A percentile compares a stretch with the other conserved stretches of the same genome.
These are phyloP conservation scores for Aspergillus texensis DNA, from an alignment of 2,329 filamentous ascomycete species.

Conservation along the genomic window DNA sequence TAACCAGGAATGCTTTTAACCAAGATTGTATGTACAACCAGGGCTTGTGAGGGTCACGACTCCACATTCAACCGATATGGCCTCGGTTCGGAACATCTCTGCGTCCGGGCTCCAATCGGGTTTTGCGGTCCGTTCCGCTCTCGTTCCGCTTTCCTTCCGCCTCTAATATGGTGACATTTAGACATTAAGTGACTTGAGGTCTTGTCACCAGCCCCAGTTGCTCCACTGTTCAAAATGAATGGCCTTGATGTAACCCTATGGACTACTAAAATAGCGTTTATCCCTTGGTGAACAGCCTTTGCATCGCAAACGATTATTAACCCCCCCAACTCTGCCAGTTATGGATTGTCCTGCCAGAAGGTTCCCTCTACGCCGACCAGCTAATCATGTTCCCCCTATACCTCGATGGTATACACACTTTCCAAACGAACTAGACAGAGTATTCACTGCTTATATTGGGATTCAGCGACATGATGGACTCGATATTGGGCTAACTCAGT, in stretches of 20 bases:
- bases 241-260: background rate
- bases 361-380: slow-evolving; percentile 10
- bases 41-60: too few species aligned
- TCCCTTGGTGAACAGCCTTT: background rate
- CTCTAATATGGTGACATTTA: background rate
- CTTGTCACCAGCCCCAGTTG: background rate
- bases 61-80: too few species aligned
- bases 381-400: slow-evolving; percentile 16
- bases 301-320: background rate
- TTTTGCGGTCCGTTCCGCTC: background rate
- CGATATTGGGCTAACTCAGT: background rate
- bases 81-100: too few species aligned
- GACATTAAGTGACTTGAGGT: background rate
- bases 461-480: slow-evolving; percentile 13
- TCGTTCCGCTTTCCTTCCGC: background rate
- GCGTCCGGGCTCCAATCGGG: background rate
- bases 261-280: background rate
- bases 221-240: background rate
- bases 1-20: too few species aligned
- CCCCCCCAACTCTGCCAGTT: background rate
- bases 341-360: background rate
- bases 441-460: slow-evolving; percentile 22
- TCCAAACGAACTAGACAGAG: background rate
- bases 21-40: too few species aligned
- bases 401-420: slow-evolving; percentile 16